Evolutionary conservation across 164 flowering plant genomes (phyloP).

Genomic region (Saururus chinensis): DNA sequence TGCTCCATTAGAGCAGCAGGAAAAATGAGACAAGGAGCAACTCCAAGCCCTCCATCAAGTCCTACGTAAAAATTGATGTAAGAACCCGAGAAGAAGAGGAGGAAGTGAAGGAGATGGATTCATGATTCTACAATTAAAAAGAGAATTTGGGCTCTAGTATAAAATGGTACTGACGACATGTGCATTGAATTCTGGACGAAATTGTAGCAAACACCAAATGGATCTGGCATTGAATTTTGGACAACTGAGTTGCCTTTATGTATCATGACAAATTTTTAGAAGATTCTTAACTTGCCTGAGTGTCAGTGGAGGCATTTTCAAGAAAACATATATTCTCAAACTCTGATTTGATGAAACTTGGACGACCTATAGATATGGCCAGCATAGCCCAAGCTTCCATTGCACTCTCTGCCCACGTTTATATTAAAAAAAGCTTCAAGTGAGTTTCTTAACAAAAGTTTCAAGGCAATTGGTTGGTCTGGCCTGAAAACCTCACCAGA

Average conservation of each 20-base stretch:
- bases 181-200: conserved; percentile 45
- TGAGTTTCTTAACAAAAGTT: too few species aligned
- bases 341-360: conserved; percentile 92
- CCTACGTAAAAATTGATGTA: too few species aligned
- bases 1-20: conserved; percentile 3
- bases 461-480: too few species aligned
- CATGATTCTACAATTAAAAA: too few species aligned
- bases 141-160: too few species aligned
- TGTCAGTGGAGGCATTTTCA: conserved; percentile 79
- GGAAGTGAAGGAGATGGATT: too few species aligned
- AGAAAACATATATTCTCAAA: conserved; percentile 94
- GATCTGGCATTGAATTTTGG: too few species aligned
- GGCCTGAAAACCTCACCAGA: too few species aligned
- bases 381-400: conserved; percentile 99
- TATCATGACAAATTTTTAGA: neutral
- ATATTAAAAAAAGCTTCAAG: too few species aligned
- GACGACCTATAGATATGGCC: conserved; percentile 83
- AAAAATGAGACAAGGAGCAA: too few species aligned
- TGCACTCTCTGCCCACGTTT: conserved; percentile 99
- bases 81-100: too few species aligned
- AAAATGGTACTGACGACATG: conserved; percentile 12
- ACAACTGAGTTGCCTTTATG: too few species aligned
- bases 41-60: neutral
- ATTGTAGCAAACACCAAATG: conserved; percentile 34
- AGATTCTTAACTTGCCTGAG: conserved; percentile 43